Base-by-base conservation (phyloP, 139 green algal species). In the Haematococcus sp. region DNA sequence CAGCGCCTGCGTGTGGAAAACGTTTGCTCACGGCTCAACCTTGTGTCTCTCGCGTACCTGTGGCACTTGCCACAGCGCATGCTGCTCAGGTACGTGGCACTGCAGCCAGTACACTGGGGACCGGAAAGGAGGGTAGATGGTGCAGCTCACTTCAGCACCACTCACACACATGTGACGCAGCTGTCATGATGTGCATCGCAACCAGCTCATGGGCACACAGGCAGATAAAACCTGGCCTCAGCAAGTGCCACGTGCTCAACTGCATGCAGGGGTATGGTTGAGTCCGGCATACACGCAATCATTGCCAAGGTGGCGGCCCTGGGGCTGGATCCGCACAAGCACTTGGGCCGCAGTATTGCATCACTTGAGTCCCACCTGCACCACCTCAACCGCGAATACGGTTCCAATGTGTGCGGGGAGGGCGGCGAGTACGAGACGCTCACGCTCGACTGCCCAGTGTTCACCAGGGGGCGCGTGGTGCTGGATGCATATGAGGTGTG, bases 381-480 rank as follows among this genome's bases (percentile, higher is more conserved):
- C 7, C n/a, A 25, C 17, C 64, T 79, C 13, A 69, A 74, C 32
- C 17, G 7, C 15, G 58, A 74, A 28, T 98, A 91, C 71, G 94
- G 93, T 58, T 89, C 77, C 74, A 97, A 98, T 74, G 86, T 95
- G 52, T 98, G 94, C 76, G 96, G 96, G 0, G 96, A 99, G 84
- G 96, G 96, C 7, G 96, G 96, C 0, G 96, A 99, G 87, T 99
- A 97, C 70, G 96, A 99, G 82, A 98, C 88, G 13, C 81, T 99
- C 0, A 91, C 87, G 3, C 83, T 99, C 30, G 94, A 98, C 87
- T 94, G 85, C 75, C 88, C 93, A 0, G 27, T 94, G 30, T 98
- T 97, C 82, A 79, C 31, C 1, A 77, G 79, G 22, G 94, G 75
- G 0, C 52, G 81, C 27, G 94, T 99, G 44, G 78, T 87, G 65